These are phyloP conservation scores for Nakazawaea pomicola DNA, from an alignment of 805 yeast genomes.

Conservation along the genomic window DNA sequence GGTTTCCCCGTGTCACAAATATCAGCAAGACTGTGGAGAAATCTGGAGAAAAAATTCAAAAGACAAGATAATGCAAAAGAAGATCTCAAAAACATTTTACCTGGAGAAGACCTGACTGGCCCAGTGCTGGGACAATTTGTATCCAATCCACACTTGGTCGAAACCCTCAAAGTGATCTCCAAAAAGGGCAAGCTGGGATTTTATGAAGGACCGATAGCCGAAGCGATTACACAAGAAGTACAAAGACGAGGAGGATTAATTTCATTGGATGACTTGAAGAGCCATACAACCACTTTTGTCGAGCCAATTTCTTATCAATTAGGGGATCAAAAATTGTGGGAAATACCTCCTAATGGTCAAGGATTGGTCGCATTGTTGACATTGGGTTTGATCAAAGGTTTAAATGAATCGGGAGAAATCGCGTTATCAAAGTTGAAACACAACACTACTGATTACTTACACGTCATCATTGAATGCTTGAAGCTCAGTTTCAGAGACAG, in stretches of 20 bases:
- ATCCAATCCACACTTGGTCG: slow-evolving; percentile 47
- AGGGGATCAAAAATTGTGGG: slow-evolving; percentile 60
- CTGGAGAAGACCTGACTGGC: slow-evolving; percentile 32
- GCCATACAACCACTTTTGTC: slow-evolving; percentile 57
- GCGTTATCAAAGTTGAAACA: slow-evolving; percentile 44
- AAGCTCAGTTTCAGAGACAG: slow-evolving; percentile 72
- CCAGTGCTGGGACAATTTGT: slow-evolving; percentile 60
- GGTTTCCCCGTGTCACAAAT: slow-evolving; percentile 65
- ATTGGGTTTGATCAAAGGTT: slow-evolving; percentile 56
- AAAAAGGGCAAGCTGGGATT: slow-evolving; percentile 58
- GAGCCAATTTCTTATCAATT: slow-evolving; percentile 57
- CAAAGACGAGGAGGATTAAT: slow-evolving; percentile 51
- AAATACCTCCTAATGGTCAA: slow-evolving; percentile 82
- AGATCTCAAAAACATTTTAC: slow-evolving; percentile 29
- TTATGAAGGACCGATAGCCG: slow-evolving; percentile 68
- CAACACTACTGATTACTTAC: slow-evolving; percentile 68
- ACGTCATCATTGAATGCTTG: slow-evolving; percentile 62
- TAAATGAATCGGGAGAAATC: slow-evolving; percentile 39
- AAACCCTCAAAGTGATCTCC: slow-evolving; percentile 47
- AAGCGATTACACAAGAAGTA: slow-evolving; percentile 53
- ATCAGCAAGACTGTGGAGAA: slow-evolving; percentile 46
- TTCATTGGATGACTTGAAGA: slow-evolving; percentile 46
- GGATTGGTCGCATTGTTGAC: slow-evolving; percentile 74
- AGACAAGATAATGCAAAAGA: slow-evolving; percentile 26
- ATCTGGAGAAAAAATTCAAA: slow-evolving; percentile 33